Evolutionary conservation across 2,329 filamentous ascomycete genomes (phyloP).

Genomic region (Penicillium italicum): DNA sequence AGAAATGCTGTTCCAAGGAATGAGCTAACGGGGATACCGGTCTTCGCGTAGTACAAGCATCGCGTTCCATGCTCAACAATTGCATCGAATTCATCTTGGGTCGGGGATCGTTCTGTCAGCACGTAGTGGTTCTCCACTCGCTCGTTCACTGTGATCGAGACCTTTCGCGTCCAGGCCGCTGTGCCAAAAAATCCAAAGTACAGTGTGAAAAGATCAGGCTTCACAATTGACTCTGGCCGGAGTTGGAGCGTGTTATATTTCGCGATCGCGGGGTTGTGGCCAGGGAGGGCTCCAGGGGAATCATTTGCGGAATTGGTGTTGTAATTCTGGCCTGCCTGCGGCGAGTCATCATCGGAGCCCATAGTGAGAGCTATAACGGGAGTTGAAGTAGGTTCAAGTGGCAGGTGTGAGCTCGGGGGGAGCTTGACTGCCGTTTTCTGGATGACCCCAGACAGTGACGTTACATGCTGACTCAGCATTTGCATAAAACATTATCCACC

Average conservation of each 20-base stretch:
- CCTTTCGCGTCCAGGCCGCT: slow-evolving; percentile 17
- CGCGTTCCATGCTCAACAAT: slow-evolving; percentile 24
- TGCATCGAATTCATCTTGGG: slow-evolving; percentile 37
- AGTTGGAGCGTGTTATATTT: slow-evolving; percentile 18
- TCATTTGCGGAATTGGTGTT: slow-evolving; percentile 2
- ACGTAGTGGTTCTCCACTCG: slow-evolving; percentile 23
- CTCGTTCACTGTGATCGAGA: slow-evolving; percentile 1
- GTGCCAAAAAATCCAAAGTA: slow-evolving; percentile 28
- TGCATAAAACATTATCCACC: background rate
- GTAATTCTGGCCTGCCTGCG: slow-evolving; percentile 12
- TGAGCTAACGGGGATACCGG: slow-evolving; percentile 21
- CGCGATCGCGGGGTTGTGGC: slow-evolving; percentile 12
- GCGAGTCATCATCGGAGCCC: slow-evolving; percentile 26
- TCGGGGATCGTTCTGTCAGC: slow-evolving; percentile 26
- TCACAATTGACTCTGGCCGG: slow-evolving; percentile 25
- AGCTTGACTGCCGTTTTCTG: background rate
- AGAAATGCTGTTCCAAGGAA: slow-evolving; percentile 7
- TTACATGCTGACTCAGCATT: slow-evolving; percentile 14
- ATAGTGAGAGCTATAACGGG: slow-evolving; percentile 15
- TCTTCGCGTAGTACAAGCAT: slow-evolving; percentile 20
- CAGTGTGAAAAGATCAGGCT: slow-evolving; percentile 27
- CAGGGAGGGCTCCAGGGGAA: slow-evolving; percentile 1
- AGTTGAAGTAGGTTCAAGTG: background rate
- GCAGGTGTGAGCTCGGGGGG: background rate
- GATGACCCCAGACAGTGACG: slow-evolving; percentile 8